Evolutionary conservation across 1,284 basidiomycete species (phyloP), one percentile per base, ranked within the genome.

Genomic region (Puccinia sorghi): DNA sequence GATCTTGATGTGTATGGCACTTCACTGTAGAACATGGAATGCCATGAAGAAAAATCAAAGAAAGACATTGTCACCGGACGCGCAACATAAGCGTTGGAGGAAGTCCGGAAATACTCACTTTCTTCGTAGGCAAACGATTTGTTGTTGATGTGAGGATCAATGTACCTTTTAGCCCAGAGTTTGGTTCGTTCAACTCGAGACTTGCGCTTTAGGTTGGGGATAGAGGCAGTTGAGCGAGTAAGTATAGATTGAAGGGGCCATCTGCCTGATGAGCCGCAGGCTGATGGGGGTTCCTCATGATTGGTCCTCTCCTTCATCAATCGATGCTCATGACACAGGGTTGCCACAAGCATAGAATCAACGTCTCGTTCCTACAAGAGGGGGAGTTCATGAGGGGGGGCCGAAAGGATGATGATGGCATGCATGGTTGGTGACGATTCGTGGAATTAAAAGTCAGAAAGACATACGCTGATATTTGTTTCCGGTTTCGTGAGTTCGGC

Each of bases 301-400:
- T 20, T 61, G 12, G 11, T 46, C 39, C 22, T 72, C 39, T 72
- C 71, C 11, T 61, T 57, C 41, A 72, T 61, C 71, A 72, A 61
- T 2, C 71, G 71, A 72, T 61, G 71, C 27, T 61, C 41, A 48
- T 72, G 59, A 32, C 71, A 72, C n/a, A 72, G 57, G 2, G 71
- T 59, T 22, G 71, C 71, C 71, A 72, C 71, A 43, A 72, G 46
- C 25, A 25, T 57, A 43, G 71, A 59, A 72, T 72, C 71, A 43
- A 72, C 5, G 2, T 72, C 27, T 22, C 71, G 59, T n/a, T 59
- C 71, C 71, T 72, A 39, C 2, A 41, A 39, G 25, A 15, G 17
- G n/a, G 11, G 25, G 27, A 37, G 13, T 46, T 32, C 32, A 2
- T 57, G 71, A 20, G 17, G n/a, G 37, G n/a, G 52, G 22, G 4